These are phyloP conservation scores for Russula foetens DNA, from an alignment of 768 basidiomycete genomes.

Conservation along the genomic window DNA sequence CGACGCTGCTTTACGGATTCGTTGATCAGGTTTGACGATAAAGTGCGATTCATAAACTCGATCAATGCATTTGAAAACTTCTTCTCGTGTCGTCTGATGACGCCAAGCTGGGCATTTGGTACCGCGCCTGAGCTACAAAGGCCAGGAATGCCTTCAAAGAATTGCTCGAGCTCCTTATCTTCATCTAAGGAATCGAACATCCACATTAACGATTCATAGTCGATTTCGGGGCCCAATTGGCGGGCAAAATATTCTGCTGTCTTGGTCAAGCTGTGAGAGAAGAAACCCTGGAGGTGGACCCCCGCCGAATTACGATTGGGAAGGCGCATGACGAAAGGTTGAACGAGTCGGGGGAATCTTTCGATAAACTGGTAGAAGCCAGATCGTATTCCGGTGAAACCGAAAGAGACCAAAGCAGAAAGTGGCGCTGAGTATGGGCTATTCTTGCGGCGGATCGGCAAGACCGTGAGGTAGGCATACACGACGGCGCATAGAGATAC, in stretches of 20 bases:
- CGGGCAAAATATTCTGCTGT: background rate
- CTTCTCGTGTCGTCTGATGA: background rate
- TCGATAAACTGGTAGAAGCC: background rate
- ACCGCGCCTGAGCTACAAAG: background rate
- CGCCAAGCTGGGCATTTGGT: background rate
- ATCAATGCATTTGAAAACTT: background rate
- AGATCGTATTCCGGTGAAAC: background rate
- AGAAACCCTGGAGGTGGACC: background rate
- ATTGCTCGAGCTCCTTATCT: conserved; percentile 5
- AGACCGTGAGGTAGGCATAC: conserved; percentile 16
- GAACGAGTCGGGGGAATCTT: background rate
- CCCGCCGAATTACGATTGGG: background rate
- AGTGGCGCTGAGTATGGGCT: conserved; percentile 10
- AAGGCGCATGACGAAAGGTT: background rate
- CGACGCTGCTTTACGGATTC: conserved; percentile 1
- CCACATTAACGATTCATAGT: background rate
- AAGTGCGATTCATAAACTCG: conserved; percentile 6
- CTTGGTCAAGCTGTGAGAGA: background rate
- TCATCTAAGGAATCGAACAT: background rate
- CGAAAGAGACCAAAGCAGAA: background rate
- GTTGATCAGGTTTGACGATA: background rate
- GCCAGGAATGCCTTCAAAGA: conserved; percentile 6
- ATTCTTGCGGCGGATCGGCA: conserved; percentile 7
- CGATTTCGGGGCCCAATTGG: background rate
- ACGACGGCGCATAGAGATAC: conserved; percentile 7